phyloP scores from a whole-genome alignment of 345 rosid genomes.

The Gossypium turneri region DNA sequence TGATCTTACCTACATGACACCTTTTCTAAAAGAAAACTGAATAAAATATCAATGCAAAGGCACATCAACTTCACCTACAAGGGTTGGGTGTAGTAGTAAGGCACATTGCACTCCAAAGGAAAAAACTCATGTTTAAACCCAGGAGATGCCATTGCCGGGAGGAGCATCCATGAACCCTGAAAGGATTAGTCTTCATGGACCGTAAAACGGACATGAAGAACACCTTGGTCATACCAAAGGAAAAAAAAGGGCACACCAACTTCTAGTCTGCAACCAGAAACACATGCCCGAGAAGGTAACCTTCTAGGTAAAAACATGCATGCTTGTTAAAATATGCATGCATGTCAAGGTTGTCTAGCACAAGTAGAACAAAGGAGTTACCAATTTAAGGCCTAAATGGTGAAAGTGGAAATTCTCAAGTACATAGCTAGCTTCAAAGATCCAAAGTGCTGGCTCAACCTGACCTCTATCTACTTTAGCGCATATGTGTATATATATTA shows the following conservation, averaged over 20 bases:
- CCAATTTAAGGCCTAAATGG: neutral
- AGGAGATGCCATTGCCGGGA: too few relatives aligned
- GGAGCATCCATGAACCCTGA: too few relatives aligned
- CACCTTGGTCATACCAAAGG: too few relatives aligned
- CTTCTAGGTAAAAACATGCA: neutral
- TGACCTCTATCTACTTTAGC: neutral
- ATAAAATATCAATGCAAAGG: neutral
- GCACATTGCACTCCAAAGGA: too few relatives aligned
- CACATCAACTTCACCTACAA: neutral
- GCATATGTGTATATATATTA: neutral
- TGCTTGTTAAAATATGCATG: neutral
- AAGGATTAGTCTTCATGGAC: too few relatives aligned
- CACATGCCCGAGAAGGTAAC: neutral
- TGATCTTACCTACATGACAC: neutral
- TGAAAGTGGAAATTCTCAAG: neutral
- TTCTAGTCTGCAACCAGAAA: neutral
- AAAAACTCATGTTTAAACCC: too few relatives aligned
- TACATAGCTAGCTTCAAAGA: neutral
- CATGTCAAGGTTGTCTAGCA: neutral
- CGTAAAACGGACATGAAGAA: too few relatives aligned
- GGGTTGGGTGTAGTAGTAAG: too few relatives aligned
- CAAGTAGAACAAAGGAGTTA: neutral
- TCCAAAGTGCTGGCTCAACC: neutral
- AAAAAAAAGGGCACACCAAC: neutral
- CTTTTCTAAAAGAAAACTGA: neutral